Conservation (phyloP, 192 early-diverging fungal species). For the Coemansia sp. region DNA sequence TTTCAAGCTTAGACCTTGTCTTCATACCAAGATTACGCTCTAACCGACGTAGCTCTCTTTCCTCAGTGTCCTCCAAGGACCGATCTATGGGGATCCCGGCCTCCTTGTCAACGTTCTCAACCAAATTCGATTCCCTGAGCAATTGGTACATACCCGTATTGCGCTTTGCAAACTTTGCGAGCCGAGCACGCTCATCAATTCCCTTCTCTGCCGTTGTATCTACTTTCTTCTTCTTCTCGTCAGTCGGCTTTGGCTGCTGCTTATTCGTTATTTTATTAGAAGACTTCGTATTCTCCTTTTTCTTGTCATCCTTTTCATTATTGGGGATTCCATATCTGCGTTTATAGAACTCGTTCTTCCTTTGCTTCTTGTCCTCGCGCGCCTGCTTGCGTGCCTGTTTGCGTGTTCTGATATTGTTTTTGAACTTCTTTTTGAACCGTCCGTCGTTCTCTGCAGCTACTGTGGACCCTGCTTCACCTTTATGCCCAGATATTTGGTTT, state of each 20-base stretch:
- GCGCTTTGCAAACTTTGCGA: slow-evolving; percentile 55
- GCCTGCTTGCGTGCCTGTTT: slow-evolving; percentile 52
- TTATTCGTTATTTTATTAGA: neutral
- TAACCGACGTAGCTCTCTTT: slow-evolving; percentile 52
- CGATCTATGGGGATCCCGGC: slow-evolving; percentile 20
- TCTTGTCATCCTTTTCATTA: neutral
- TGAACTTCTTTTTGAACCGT: slow-evolving; percentile 42
- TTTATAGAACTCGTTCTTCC: slow-evolving; percentile 35
- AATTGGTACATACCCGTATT: slow-evolving; percentile 56
- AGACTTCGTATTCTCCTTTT: slow-evolving; percentile 9
- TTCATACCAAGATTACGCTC: slow-evolving; percentile 57
- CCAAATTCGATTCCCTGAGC: slow-evolving; percentile 50
- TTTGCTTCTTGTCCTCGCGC: slow-evolving; percentile 55
- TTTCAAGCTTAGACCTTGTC: slow-evolving; percentile 39
- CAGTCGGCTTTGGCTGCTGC: slow-evolving; percentile 1
- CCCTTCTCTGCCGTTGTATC: neutral
- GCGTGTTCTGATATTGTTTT: slow-evolving; percentile 31
- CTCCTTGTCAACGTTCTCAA: slow-evolving; percentile 41
- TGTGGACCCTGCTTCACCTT: neutral
- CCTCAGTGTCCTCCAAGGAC: slow-evolving; percentile 44
- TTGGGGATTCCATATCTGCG: slow-evolving; percentile 15
- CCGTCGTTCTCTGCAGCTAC: slow-evolving; percentile 10
- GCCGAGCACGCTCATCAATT: slow-evolving; percentile 37
- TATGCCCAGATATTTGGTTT: slow-evolving; percentile 15
- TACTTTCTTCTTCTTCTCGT: neutral